Evolutionary conservation across 2,329 filamentous ascomycete species (phyloP).

Genomic region (Epichloe festucae): DNA sequence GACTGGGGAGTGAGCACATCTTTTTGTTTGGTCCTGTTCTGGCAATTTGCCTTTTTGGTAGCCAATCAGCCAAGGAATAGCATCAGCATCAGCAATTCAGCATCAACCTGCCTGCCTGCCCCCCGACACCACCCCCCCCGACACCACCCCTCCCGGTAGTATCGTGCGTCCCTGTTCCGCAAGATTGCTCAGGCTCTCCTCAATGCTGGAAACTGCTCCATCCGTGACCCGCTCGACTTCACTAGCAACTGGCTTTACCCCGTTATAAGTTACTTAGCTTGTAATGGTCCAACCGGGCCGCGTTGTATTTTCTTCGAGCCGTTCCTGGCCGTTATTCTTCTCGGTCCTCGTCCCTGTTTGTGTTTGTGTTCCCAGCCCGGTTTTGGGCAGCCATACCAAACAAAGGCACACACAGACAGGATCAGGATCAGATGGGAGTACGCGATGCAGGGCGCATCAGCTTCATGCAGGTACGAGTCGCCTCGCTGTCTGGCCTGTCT

Average conservation of each 20-base stretch:
- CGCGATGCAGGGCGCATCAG: background rate
- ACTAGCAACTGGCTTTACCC: background rate
- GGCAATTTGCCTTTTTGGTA: too few species aligned
- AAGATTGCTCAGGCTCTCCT: conserved; percentile 4
- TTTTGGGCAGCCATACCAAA: too few species aligned
- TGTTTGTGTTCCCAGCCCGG: background rate
- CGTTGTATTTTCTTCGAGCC: background rate
- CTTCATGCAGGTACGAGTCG: background rate
- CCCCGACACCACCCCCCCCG: background rate
- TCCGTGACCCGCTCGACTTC: background rate
- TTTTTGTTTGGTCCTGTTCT: too few species aligned
- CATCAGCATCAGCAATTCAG: too few species aligned
- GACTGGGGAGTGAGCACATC: too few species aligned
- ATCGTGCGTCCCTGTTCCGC: background rate
- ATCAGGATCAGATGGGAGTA: background rate
- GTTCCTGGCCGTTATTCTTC: background rate
- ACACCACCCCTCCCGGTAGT: background rate
- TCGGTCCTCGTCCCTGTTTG: background rate
- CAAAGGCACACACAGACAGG: too few species aligned
- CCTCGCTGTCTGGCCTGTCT: background rate
- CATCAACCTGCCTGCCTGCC: background rate
- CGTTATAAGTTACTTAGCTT: background rate
- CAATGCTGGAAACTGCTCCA: background rate
- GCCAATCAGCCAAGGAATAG: too few species aligned
- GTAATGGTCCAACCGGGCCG: background rate